Base-by-base conservation (phyloP, 148 eudicot species). In the Camellia sinensis region DNA sequence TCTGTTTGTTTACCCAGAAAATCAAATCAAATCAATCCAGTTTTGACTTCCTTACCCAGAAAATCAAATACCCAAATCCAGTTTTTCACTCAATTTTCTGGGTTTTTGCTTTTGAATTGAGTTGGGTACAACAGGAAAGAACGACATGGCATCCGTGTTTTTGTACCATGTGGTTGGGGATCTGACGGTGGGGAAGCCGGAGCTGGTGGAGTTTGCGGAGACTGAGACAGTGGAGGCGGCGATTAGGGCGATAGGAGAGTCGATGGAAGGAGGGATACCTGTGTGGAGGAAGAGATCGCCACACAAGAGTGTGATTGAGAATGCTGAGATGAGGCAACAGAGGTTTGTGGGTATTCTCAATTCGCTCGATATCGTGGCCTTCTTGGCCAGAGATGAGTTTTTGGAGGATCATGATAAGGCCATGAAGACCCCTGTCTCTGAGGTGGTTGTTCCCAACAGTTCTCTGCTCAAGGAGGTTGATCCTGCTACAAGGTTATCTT, bases 111-210 rank as follows among this genome's bases (percentile, higher is more conserved):
- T 56, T 56, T 10, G 60, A 9, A 56, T 14, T 14, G 17, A 9
- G 13, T 7, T 66, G 2, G 15, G 3, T 61, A 15, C 9, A 4
- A 17, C 19, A 29, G 37, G 22, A 11, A 29, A 44, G 8, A 6
- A 22, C 3, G 45, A 21, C 50, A 94, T 95, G 98, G 93, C 96
- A 56, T 90, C 99, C 15, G 95, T 96, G 78, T 94, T 96, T 79
- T 72, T 96, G 80, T 91, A 93, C 67, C 99, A 96, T 80, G 99
- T 96, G 68, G 98, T 93, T 73, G 99, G 99, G 41, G 99, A 96
- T 91, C 88, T 96, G 80, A 96, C 99, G 15, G 98, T 96, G 73
- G 99, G 89, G 65, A 96, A 96, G 81, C 95, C 99, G 3, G 99
- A 91, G 81, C 81, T 96, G 64, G 89, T 81, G 40, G 99, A 96